Percentiles rank a stretch among this genome's conserved stretches.
phyloP scores from a whole-genome alignment of 768 basidiomycete species.

The Rhodotorula babjevae region DNA sequence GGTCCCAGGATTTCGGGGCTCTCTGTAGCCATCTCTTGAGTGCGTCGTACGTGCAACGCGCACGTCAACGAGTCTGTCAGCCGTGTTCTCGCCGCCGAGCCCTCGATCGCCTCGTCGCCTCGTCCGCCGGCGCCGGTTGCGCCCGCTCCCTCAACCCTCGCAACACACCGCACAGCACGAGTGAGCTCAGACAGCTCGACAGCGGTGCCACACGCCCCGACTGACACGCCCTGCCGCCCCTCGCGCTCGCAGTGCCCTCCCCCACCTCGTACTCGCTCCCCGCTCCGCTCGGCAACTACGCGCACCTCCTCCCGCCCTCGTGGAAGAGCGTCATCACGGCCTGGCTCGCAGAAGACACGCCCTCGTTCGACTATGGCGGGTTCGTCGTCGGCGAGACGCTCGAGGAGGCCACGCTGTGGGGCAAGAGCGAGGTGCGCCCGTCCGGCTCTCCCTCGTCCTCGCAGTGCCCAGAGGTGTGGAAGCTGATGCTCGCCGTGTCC shows the following conservation, averaged over 20 bases:
- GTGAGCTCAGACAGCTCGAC: no score
- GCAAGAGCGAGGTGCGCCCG: slow-evolving; percentile 69
- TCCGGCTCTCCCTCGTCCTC: slow-evolving; percentile 47
- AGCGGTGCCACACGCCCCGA: background rate
- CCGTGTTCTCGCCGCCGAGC: no score
- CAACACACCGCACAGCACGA: no score
- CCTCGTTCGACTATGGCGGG: slow-evolving; percentile 93
- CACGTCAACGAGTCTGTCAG: no score
- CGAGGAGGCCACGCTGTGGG: slow-evolving; percentile 80
- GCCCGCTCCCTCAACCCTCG: no score
- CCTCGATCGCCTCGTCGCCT: no score
- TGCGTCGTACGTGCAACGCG: no score
- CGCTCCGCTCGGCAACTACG: slow-evolving; percentile 42
- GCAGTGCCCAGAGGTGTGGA: background rate
- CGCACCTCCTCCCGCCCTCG: slow-evolving; percentile 80
- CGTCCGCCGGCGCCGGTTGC: no score
- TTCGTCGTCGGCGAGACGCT: slow-evolving; percentile 88
- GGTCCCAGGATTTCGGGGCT: no score
- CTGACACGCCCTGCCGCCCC: no score
- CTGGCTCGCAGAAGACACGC: slow-evolving; percentile 91
- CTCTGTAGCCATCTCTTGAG: no score
- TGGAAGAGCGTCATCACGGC: slow-evolving; percentile 75
- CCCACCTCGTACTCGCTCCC: background rate
- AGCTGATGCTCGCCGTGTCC: background rate
- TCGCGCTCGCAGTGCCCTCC: background rate